Base-by-base conservation (phyloP, 2,329 filamentous ascomycete species). In the Epichloe sibirici region DNA sequence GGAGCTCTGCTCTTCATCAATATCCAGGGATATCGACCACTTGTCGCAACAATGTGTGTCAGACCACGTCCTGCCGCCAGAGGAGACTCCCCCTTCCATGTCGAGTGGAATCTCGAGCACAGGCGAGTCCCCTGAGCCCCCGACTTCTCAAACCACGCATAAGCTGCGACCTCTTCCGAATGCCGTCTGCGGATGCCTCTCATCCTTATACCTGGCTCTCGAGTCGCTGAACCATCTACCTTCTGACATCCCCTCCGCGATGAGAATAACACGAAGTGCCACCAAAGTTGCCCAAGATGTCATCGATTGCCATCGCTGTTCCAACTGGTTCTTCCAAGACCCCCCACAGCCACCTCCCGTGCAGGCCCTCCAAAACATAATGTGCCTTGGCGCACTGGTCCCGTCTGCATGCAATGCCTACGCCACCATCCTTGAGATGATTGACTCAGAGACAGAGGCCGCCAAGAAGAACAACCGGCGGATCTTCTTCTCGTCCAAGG, bases 401-500 rank as follows among this genome's bases (percentile, higher is more conserved):
- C 78, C 79, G 2, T 76, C 77, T 8, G 72, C 79, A 45, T 78
- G 75, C 51, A 75, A 80, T 61, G 75, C 77, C 7, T 83, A 83
- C 67, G 71, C 71, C 51, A 67, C 65, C 31, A 76, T 84, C 46
- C 67, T 83, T 12, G 64, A 66, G 48, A 71, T 79, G 66, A 69
- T 83, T 7, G 79, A 83, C 56, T 61, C 61, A n/a, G 75, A 80
- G 58, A 66, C 73, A 0, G 65, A 68, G 1, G 62, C 59, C 1
- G 79, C 78, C 11, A 67, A 68, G 43, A 61, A 63, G 4, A 69
- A 73, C 37, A 65, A 66, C 2, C 65, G 71, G 15, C 68, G 64
- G 5, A 61, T 80, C 7, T 62, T 62, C 47, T 77, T 81, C 57
- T 64, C 66, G 3, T 67, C 79, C 23, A 59, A 63, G 21, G 69